A percentile compares a stretch with the other conserved stretches of the same genome.
Evolutionary conservation across 164 flowering plant genomes (phyloP).

Genomic region (Hamamelis virginiana): DNA sequence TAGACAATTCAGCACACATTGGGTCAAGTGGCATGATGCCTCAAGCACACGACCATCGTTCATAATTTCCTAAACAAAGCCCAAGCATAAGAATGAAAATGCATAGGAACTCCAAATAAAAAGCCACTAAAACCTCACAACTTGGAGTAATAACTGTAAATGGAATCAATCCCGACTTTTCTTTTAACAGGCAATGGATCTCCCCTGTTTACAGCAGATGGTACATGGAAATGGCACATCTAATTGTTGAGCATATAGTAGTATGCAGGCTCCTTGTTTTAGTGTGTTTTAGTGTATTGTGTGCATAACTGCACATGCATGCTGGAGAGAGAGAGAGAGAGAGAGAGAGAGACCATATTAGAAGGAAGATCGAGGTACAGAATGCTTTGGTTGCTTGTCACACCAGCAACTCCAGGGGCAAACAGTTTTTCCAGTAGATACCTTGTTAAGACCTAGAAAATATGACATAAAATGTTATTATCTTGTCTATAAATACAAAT

Average conservation of each 20-base stretch:
- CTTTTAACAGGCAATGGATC: not conserved
- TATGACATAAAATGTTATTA: constrained; percentile 3
- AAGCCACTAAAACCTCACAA: not conserved
- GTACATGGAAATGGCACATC: too few relatives aligned
- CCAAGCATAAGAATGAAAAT: not conserved
- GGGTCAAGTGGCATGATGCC: not conserved
- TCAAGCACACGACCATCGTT: not conserved
- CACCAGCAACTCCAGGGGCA: constrained; percentile 59
- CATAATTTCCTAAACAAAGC: not conserved
- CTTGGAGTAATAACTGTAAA: not conserved
- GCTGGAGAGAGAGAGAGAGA: constrained; percentile 3
- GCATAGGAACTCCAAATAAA: too few relatives aligned
- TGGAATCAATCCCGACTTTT: not conserved
- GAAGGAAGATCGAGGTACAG: constrained; percentile 92
- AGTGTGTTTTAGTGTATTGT: too few relatives aligned
- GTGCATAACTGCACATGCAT: not conserved
- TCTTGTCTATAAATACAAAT: not conserved
- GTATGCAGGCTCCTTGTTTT: too few relatives aligned
- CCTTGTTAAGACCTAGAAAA: constrained; percentile 66
- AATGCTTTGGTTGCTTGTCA: constrained; percentile 58
- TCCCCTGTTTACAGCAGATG: not conserved
- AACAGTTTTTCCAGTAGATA: constrained; percentile 71
- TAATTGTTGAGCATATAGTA: too few relatives aligned
- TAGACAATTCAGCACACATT: not conserved
- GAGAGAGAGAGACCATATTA: constrained; percentile 65